phyloP scores from a whole-genome alignment of 75 land plant genomes.

The Isoetes taiwanensis region DNA sequence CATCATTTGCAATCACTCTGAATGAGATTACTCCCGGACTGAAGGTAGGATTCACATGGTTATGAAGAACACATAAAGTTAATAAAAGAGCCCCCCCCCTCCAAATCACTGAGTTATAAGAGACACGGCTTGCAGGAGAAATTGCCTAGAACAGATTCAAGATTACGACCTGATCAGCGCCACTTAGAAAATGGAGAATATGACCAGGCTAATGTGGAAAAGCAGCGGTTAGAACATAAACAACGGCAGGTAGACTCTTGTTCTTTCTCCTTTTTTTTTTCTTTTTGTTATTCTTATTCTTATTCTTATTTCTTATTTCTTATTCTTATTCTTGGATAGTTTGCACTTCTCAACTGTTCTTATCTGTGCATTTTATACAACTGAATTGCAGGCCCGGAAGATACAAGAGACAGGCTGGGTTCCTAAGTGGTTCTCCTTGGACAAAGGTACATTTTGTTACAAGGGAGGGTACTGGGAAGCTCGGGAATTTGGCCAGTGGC shows the following conservation, averaged over 20 bases:
- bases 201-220: neutral
- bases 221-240: constrained; percentile 6
- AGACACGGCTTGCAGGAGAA: neutral
- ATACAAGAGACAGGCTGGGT: constrained; percentile 7
- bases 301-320: too few relatives aligned
- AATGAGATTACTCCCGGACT: constrained; percentile 52
- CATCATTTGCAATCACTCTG: constrained; percentile 44
- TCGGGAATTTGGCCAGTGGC: constrained; percentile 49
- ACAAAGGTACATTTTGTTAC: too few relatives aligned
- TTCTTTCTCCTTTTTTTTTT: too few relatives aligned
- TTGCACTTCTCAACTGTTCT: too few relatives aligned
- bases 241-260: constrained; percentile 7
- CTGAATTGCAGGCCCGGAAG: neutral
- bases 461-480: constrained; percentile 96
- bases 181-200: constrained; percentile 6
- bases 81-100: too few relatives aligned
- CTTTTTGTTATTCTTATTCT: too few relatives aligned
- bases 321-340: too few relatives aligned
- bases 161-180: constrained; percentile 1
- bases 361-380: too few relatives aligned
- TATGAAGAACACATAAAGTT: too few relatives aligned
- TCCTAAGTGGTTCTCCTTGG: constrained; percentile 1
- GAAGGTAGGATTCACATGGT: constrained; percentile 20
- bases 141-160: neutral
- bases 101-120: too few relatives aligned